Evolutionary conservation across 768 basidiomycete species (phyloP), one percentile per base, ranked within the genome.

Genomic region (Kwoniella bestiolae): DNA sequence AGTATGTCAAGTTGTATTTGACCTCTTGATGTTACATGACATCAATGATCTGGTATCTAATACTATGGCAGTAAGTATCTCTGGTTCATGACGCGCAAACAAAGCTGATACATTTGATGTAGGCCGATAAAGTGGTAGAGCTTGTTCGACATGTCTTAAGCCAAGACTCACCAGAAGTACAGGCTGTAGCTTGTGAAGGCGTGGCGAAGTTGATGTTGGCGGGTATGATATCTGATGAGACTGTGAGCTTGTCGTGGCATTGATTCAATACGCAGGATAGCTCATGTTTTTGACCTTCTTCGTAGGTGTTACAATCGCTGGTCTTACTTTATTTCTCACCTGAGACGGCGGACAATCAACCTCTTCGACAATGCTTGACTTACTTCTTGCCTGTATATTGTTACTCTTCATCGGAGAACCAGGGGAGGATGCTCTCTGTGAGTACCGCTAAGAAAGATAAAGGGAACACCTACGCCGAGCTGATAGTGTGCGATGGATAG

Each of bases 341-440:
- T 1, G 86, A 89, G 59, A 95, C 91, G 2, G 85, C 83, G 16
- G 86, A 88, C 29, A 97, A 95, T 72, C 89, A 91, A 65, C 86
- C 89, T 60, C 83, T 97, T 18, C 86, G 91, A 45, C 94, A 97
- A 79, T 92, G 89, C 72, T 81, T 96, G 41, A 85, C 89, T 3
- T 91, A 90, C 78, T 95, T 95, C 84, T 88, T 94, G 81, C 90
- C 88, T 1, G 87, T 88, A 0, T 96, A 90, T 75, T 91, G 91
- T 79, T 91, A 88, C 80, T 91, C 91, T n/a, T 88, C 89, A 0
- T 79, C 85, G 5, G 71, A 72, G 23, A 91, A 94, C 73, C 94
- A 96, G 80, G 79, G 85, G 18, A 80, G 85, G n/a, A 88, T 96
- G 84, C 85, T 85, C 72, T 77, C 86, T 84, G 84, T 87, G 84